Base-by-base conservation (phyloP, 164 flowering plant genomes). In the Magnolia officinalis region DNA sequence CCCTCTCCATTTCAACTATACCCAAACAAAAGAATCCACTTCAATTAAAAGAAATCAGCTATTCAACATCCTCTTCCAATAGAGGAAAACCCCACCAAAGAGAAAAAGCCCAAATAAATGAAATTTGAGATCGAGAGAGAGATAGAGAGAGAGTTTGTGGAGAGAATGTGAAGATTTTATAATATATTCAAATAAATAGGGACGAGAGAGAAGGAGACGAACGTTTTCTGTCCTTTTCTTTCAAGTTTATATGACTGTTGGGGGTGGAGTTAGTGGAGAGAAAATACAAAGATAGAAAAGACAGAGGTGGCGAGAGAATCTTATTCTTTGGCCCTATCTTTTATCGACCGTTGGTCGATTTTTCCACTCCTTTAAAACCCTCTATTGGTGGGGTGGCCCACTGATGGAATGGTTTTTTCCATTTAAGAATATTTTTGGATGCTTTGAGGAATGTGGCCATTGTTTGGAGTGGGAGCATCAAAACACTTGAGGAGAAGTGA, bases 1-100 rank as follows among this genome's bases (percentile, higher is more conserved):
- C 67, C 73, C 61, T 55, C 61, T 55, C 85, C 92, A 88, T 86
- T 79, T 70, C 2, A 21, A 58, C 50, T 9, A 64, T 50, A 50
- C 31, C 61, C 65, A 63, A 7, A 50, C 5, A 52, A 67, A 19
- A 8, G 6, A 29, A 6, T 5, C 71, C 3, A 68, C 10, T 8
- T 8, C 37, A 23, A 68, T 11, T 7, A 29, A 29, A 24, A 29
- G 31, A 18, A 37, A 14, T 45, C 19, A 8, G n/a, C 29, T 24
- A 66, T 21, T 9, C 71, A 68, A 2, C 71, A 24, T 16, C 18
- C 50, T 18, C n/a, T 24, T 68, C 31, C 6, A 1, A 16, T 16
- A 37, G 2, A 29, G 14, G 31, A 29, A 68, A 29, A 29, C 18
- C 71, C 50, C 50, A 18, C 16, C 16, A 26, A 68, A 18, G 71